A percentile compares a stretch with the other conserved stretches of the same genome.
Evolutionary conservation across 768 basidiomycete species (phyloP).

Genomic region (Dacryopinax spathularia): DNA sequence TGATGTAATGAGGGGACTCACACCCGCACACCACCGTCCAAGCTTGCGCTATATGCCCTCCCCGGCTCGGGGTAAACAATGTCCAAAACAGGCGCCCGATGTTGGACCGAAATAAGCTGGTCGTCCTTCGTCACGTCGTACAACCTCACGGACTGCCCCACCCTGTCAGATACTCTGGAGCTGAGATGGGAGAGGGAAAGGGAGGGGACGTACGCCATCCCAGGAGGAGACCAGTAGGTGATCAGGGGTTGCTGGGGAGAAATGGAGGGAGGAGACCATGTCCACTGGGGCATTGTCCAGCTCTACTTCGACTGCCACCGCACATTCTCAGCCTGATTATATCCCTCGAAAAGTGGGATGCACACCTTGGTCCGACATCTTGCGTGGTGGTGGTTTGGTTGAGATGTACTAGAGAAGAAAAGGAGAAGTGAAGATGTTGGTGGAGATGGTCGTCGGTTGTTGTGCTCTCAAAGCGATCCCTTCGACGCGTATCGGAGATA

Average conservation of each 20-base stretch:
- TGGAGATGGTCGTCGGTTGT: not conserved
- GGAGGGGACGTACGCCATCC: constrained; percentile 50
- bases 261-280: constrained; percentile 65
- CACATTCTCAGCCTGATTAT: not conserved
- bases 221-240: constrained; percentile 76
- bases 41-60: constrained; percentile 69
- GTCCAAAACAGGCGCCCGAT: constrained; percentile 82
- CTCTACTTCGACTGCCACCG: not conserved
- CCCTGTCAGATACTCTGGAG: too few species aligned
- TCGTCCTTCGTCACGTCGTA: constrained; percentile 44
- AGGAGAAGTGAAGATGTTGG: not conserved
- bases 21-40: constrained; percentile 75
- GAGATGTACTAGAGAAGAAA: not conserved
- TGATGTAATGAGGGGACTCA: constrained; percentile 28
- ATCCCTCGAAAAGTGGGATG: not conserved
- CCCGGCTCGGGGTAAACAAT: constrained; percentile 50
- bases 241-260: constrained; percentile 65
- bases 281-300: constrained; percentile 61
- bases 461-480: not conserved
- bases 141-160: constrained; percentile 46
- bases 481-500: not conserved
- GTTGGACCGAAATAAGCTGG: constrained; percentile 68
- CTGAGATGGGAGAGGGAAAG: constrained; percentile 13
- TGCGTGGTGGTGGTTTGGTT: not conserved
- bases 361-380: not conserved